A percentile compares a stretch with the other conserved stretches of the same genome.
Conservation (phyloP, 108 stramenopile genomes). For the Nitzschia sp. region DNA sequence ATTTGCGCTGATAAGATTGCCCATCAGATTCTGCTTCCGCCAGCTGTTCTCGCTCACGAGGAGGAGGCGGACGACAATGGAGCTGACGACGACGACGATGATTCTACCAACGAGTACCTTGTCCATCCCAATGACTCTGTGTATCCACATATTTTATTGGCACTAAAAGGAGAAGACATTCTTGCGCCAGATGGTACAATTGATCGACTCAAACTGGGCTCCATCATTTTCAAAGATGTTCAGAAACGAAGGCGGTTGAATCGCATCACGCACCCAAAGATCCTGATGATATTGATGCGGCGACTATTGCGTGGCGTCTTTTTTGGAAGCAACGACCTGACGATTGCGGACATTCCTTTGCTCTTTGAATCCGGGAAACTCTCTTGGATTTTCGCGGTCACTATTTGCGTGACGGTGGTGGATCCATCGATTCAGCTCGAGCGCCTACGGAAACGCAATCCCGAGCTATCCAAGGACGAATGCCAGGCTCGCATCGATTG, state of each 20-base stretch:
- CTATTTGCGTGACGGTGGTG: constrained; percentile 55
- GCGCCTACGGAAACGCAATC: constrained; percentile 63
- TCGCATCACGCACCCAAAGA: constrained; percentile 75
- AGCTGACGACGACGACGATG: constrained; percentile 8
- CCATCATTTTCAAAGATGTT: constrained; percentile 65
- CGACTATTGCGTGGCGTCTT: constrained; percentile 41
- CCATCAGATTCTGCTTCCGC: constrained; percentile 73
- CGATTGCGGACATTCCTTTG: constrained; percentile 77
- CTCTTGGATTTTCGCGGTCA: constrained; percentile 66
- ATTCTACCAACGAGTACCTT: neutral
- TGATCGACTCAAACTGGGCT: constrained; percentile 80
- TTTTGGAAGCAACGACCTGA: constrained; percentile 35
- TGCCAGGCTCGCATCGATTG: constrained; percentile 69
- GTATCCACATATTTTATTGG: constrained; percentile 23
- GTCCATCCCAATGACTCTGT: constrained; percentile 35
- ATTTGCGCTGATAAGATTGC: constrained; percentile 84
- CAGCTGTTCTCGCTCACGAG: constrained; percentile 27
- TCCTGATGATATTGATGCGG: constrained; percentile 64
- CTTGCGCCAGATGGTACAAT: constrained; percentile 51
- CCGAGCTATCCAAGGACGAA: constrained; percentile 66
- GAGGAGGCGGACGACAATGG: constrained; percentile 8
- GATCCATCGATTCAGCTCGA: constrained; percentile 61
- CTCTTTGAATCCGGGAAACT: constrained; percentile 73
- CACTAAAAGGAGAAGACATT: constrained; percentile 63
- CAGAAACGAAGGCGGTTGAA: constrained; percentile 64